Conservation (phyloP, 352 stramenopile species). For the Phytophthora pisi region DNA sequence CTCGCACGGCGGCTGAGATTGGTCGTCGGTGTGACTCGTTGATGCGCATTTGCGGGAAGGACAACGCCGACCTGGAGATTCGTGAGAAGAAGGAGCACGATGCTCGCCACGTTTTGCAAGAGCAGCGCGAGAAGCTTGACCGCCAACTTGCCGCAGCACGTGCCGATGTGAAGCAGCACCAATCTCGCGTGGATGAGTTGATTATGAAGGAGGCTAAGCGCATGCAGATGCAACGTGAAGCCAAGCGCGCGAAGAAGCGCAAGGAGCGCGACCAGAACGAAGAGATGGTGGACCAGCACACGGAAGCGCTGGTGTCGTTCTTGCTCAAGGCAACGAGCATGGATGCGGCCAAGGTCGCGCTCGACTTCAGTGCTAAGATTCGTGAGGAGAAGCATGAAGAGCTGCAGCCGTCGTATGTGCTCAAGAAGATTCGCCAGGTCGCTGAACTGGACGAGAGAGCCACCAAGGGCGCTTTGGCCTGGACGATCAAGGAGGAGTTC, state of each 20-base stretch:
- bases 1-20: conserved; percentile 94
- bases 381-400: conserved; percentile 45
- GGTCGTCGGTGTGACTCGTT: conserved; percentile 95
- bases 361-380: conserved; percentile 71
- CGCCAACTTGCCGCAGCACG: conserved; percentile 63
- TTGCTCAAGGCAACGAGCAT: conserved; percentile 56
- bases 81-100: conserved; percentile 84
- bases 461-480: conserved; percentile 53
- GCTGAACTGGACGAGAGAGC: conserved; percentile 55
- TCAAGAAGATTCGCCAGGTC: conserved; percentile 78
- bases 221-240: conserved; percentile 83
- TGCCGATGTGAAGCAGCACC: conserved; percentile 76
- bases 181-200: conserved; percentile 79
- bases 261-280: conserved; percentile 76
- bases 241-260: conserved; percentile 82
- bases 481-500: conserved; percentile 60
- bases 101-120: conserved; percentile 57
- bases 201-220: conserved; percentile 91
- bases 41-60: conserved; percentile 95
- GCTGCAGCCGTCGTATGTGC: conserved; percentile 64
- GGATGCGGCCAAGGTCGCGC: conserved; percentile 69
- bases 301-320: conserved; percentile 63
- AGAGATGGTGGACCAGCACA: conserved; percentile 65
- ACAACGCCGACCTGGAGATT: conserved; percentile 85
- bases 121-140: conserved; percentile 78